Conservation (phyloP, 257 asterid species). For the Cruciata laevipes region DNA sequence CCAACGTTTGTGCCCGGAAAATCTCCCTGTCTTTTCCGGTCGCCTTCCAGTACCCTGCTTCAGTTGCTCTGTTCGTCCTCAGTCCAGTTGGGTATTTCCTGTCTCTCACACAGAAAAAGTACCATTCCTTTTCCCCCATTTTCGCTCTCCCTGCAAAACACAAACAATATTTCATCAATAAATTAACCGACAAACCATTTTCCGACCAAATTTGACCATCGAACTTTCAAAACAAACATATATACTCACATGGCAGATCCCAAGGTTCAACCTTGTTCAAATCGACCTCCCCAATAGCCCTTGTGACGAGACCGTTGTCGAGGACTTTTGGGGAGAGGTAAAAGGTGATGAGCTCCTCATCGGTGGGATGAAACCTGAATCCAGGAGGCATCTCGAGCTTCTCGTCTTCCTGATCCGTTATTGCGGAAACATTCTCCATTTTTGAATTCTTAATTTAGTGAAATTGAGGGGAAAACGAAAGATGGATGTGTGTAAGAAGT, state of each 20-base stretch:
- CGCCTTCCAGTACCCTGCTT: constrained; percentile 87
- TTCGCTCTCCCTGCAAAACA: constrained; percentile 55
- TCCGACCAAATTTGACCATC: too few species aligned
- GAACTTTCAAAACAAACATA: background rate
- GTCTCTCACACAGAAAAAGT: constrained; percentile 72
- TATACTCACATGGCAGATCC: constrained; percentile 79
- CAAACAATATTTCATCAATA: background rate
- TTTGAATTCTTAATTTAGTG: background rate
- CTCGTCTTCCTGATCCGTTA: constrained; percentile 26
- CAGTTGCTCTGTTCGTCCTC: constrained; percentile 79
- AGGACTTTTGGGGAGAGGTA: constrained; percentile 45
- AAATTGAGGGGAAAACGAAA: background rate
- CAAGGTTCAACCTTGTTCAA: constrained; percentile 87
- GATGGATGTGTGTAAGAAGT: too few species aligned
- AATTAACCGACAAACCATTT: too few species aligned
- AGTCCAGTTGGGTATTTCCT: constrained; percentile 76
- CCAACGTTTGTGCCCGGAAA: constrained; percentile 46
- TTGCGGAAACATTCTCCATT: constrained; percentile 39
- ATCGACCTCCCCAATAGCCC: constrained; percentile 73
- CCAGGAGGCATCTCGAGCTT: constrained; percentile 76
- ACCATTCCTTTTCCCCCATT: constrained; percentile 83
- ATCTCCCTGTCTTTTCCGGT: constrained; percentile 82
- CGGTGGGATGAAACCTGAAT: constrained; percentile 83
- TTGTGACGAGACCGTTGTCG: constrained; percentile 34
- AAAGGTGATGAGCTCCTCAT: constrained; percentile 77